phyloP scores from a whole-genome alignment of 1,284 basidiomycete genomes.

The Ceratobasidium theobromae region DNA sequence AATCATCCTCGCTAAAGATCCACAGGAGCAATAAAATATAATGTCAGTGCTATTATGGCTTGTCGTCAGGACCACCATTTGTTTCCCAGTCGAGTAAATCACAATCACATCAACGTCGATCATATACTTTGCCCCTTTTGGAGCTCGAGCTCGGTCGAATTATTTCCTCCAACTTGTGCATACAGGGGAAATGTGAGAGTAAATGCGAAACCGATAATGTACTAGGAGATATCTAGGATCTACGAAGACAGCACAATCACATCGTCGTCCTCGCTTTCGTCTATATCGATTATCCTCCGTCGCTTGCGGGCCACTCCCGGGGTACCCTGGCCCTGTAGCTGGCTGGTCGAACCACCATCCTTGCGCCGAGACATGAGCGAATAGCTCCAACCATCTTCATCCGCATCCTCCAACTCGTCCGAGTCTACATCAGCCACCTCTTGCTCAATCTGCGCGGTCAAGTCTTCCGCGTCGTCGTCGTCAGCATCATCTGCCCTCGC shows the following conservation, averaged over 20 bases:
- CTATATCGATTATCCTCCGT: background rate
- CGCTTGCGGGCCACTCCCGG: background rate
- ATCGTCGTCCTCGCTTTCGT: background rate
- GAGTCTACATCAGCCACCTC: slow-evolving; percentile 17
- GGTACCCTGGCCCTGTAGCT: no score
- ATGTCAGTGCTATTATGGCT: no score
- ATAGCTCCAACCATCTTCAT: slow-evolving; percentile 38
- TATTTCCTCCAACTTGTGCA: no score
- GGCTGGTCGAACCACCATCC: background rate
- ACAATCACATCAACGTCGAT: slow-evolving; percentile 38
- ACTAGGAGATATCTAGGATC: background rate
- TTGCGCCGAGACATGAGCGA: slow-evolving; percentile 37
- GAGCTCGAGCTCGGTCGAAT: no score
- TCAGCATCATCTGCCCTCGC: slow-evolving; percentile 31
- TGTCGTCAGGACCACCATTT: no score
- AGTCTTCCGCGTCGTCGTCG: slow-evolving; percentile 28
- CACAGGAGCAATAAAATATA: no score
- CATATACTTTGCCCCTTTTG: no score
- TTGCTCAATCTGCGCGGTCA: slow-evolving; percentile 34
- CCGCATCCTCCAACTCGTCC: slow-evolving; percentile 32
- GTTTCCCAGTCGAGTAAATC: background rate
- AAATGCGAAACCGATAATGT: background rate
- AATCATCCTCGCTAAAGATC: no score
- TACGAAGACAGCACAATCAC: background rate
- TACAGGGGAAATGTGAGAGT: no score